Evolutionary conservation across 1,284 basidiomycete genomes (phyloP), one percentile per base, ranked within the genome.

Genomic region (Microbotryum scabiosae): DNA sequence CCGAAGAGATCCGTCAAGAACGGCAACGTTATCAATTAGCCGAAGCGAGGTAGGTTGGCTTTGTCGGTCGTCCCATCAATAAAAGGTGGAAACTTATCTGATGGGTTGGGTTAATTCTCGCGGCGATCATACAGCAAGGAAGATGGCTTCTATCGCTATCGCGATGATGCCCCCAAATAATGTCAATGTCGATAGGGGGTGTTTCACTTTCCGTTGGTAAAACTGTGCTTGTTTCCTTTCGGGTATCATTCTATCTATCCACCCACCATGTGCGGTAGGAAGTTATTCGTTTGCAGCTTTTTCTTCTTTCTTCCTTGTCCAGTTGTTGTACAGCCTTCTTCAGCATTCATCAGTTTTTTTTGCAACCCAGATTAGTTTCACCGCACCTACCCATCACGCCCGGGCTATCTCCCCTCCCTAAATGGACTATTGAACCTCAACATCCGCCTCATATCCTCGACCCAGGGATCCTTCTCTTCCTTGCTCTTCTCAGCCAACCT

Each of bases 381-480:
- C 30, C 30, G 10, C 30, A 32, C 30, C 30, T 32, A n/a, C n/a
- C 30, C 8, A 30, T 30, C 30, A 30, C 30, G 30, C 8, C 2
- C 30, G 30, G 30, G 30, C 30, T 30, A 3, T 25, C 49, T 50
- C 18, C 49, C 57, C n/a, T 46, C 49, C 30, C 32, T 28, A 51
- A 67, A 67, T 25, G 63, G 59, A 30, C 60, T 60, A 21, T 67
- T 67, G 56, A 67, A 67, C 47, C 56, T 72, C 43, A 77, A 69
- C 65, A 76, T 66, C 6, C 69, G 70, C 51, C 97, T 97, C 76
- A 97, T 96, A 74, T 97, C 94, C 63, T 88, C 79, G 25, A 97
- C 90, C 93, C 93, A 97, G 70, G 91, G 89, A 68, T 92, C 88
- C 69, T 90, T 45, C 48, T 58, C 57, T 28, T 59, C 56, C 41